These are phyloP conservation scores for Camellia oleifera DNA, from an alignment of 179 eudicot genomes.

Conservation along the genomic window DNA sequence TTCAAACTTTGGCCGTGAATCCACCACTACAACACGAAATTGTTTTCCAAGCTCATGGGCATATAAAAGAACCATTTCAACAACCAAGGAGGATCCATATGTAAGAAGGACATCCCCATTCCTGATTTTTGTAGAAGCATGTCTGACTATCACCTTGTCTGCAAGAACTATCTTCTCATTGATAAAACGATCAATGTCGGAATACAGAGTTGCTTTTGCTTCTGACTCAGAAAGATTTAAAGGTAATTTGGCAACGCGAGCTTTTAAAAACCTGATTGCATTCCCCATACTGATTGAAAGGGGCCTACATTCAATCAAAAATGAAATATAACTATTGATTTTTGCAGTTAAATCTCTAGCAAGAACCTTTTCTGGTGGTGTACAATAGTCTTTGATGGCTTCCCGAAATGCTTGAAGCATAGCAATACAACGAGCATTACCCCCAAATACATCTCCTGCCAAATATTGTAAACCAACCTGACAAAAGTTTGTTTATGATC, in stretches of 20 bases:
- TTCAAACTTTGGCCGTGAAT: conserved; percentile 93
- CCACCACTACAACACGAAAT: conserved; percentile 91
- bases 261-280: conserved; percentile 83
- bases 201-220: conserved; percentile 64
- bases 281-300: conserved; percentile 98
- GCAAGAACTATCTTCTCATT: conserved; percentile 88
- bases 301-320: conserved; percentile 89
- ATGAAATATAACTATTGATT: conserved; percentile 75
- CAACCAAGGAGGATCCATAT: conserved; percentile 78
- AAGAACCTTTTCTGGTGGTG: conserved; percentile 76
- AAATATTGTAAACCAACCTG: conserved; percentile 93
- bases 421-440: conserved; percentile 90
- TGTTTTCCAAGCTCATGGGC: conserved; percentile 83
- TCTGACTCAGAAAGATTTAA: conserved; percentile 65
- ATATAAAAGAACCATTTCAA: conserved; percentile 72
- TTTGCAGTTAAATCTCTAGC: conserved; percentile 80
- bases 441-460: conserved; percentile 80
- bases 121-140: conserved; percentile 87
- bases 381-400: conserved; percentile 78
- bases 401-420: conserved; percentile 93
- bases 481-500: not conserved
- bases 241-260: conserved; percentile 64
- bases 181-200: conserved; percentile 76
- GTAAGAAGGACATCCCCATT: conserved; percentile 95
- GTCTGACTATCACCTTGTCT: conserved; percentile 74